These are phyloP conservation scores for Aspergillus egyptiacus DNA, from an alignment of 495 filamentous ascomycete species.

Conservation along the genomic window DNA sequence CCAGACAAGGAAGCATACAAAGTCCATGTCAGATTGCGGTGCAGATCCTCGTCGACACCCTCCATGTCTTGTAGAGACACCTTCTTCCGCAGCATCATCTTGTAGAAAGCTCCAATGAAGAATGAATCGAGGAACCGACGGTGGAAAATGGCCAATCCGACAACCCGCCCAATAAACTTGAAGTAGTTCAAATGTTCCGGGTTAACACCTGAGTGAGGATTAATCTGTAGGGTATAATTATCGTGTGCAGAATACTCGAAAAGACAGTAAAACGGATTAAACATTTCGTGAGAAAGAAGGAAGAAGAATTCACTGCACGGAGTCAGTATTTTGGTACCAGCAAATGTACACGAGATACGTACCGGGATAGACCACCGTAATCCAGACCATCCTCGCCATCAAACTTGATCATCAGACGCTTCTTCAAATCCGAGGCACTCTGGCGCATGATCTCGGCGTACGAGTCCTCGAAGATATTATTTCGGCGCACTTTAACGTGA, in stretches of 20 bases:
- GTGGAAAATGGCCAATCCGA: constrained; percentile 97
- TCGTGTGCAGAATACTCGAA: constrained; percentile 99
- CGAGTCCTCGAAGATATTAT: constrained; percentile 97
- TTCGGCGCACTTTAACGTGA: constrained; percentile 93
- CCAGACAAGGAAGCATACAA: constrained; percentile 47
- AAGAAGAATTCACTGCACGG: constrained; percentile 91
- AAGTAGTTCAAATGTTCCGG: constrained; percentile 99
- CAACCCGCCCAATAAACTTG: constrained; percentile 98
- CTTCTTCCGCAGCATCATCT: constrained; percentile 96
- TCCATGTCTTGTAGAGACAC: constrained; percentile 95
- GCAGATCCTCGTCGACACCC: constrained; percentile 95
- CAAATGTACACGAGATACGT: constrained; percentile 16
- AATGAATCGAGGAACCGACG: constrained; percentile 96
- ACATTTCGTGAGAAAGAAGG: constrained; percentile 99
- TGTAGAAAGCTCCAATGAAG: constrained; percentile 99
- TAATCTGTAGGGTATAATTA: constrained; percentile 99
- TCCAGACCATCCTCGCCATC: constrained; percentile 97
- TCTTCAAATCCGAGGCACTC: constrained; percentile 93
- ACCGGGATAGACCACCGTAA: constrained; percentile 93
- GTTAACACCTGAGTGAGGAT: constrained; percentile 98
- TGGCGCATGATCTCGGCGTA: constrained; percentile 98
- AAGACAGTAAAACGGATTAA: constrained; percentile 99
- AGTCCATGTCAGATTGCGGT: constrained; percentile 92
- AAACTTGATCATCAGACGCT: constrained; percentile 98
- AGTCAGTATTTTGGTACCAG: constrained; percentile 20